phyloP scores from a whole-genome alignment of 495 filamentous ascomycete species.

The Corynascus novoguineensis region DNA sequence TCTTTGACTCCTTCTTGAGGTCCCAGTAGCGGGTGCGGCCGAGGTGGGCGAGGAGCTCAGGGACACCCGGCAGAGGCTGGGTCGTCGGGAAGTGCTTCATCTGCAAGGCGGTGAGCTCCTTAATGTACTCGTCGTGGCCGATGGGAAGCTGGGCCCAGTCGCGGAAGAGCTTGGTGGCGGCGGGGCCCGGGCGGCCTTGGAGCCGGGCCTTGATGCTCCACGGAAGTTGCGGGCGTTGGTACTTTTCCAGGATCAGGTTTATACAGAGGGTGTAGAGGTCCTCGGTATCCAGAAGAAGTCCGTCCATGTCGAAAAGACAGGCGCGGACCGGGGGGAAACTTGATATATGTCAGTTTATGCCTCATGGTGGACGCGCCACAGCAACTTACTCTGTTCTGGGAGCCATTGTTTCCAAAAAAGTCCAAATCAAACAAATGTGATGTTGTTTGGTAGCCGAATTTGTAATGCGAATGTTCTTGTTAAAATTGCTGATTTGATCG shows the following conservation, averaged over 20 bases:
- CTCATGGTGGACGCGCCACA: not conserved
- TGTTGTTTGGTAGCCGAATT: not conserved
- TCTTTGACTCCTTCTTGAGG: slow-evolving; percentile 11
- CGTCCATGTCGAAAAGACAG: slow-evolving; percentile 99
- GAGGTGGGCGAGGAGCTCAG: slow-evolving; percentile 56
- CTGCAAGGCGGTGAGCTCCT: slow-evolving; percentile 57
- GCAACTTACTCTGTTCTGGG: slow-evolving; percentile 40
- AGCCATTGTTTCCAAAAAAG: slow-evolving; percentile 29
- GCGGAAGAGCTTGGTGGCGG: slow-evolving; percentile 48
- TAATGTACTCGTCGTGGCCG: slow-evolving; percentile 54
- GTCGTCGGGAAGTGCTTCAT: slow-evolving; percentile 63
- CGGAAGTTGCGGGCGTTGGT: slow-evolving; percentile 66
- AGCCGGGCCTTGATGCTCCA: slow-evolving; percentile 93
- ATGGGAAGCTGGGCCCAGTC: slow-evolving; percentile 89
- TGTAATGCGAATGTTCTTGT: no score
- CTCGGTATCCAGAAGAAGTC: slow-evolving; percentile 88
- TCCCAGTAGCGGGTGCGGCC: slow-evolving; percentile 44
- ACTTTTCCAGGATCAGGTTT: slow-evolving; percentile 71
- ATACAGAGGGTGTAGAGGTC: slow-evolving; percentile 83
- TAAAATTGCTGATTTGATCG: no score
- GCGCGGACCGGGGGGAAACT: slow-evolving; percentile 77
- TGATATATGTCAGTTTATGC: not conserved
- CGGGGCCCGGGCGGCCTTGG: slow-evolving; percentile 81
- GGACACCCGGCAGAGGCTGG: slow-evolving; percentile 73
- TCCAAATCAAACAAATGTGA: slow-evolving; percentile 6